Evolutionary conservation across 192 early-diverging fungal genomes (phyloP), one percentile per base, ranked within the genome.

Genomic region (Rhizoclosmatium globosum): DNA sequence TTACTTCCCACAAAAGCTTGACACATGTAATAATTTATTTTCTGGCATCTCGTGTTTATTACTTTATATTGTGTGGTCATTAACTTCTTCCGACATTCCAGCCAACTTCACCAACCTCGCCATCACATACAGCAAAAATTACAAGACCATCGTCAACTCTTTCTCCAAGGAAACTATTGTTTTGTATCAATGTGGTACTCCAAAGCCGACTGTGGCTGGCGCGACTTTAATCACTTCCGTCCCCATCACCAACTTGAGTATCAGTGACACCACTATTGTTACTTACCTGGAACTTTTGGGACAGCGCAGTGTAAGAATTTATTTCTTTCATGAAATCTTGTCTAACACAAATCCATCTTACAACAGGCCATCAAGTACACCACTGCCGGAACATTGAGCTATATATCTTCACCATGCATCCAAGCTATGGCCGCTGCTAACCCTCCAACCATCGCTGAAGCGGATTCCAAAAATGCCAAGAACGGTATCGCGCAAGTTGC

Each of bases 111-210:
- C 15, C 11, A 77, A 77, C 64, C 68, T 81, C 41, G 53, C 19
- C 39, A 64, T 76, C 47, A 81, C 71, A n/a, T 86, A 86, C 78
- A 11, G 42, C 62, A 86, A 86, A 6, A 79, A 73, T 72, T 86
- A 86, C 85, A 86, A 86, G 71, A 76, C 79, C 57, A 69, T 86
- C 56, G 81, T 47, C 68, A 84, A 86, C 81, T 74, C 9, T 23
- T 23, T 82, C 31, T 21, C 41, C 50, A 77, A 76, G 39, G 23
- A 81, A 69, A 76, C 71, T 13, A 72, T 81, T 65, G 77, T 86
- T 13, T 65, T 86, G 19, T 83, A 85, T 70, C 80, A 82, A 79
- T 86, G 83, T 48, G 85, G 85, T 4, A 83, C 85, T 4, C 85
- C 85, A 46, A 71, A 53, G 41, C 85, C 85, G 61, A 71, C 71